Percentiles rank a stretch among this genome's conserved stretches.
Evolutionary conservation across 768 basidiomycete genomes (phyloP).

Genomic region (Cantharellus cinnabarinus): DNA sequence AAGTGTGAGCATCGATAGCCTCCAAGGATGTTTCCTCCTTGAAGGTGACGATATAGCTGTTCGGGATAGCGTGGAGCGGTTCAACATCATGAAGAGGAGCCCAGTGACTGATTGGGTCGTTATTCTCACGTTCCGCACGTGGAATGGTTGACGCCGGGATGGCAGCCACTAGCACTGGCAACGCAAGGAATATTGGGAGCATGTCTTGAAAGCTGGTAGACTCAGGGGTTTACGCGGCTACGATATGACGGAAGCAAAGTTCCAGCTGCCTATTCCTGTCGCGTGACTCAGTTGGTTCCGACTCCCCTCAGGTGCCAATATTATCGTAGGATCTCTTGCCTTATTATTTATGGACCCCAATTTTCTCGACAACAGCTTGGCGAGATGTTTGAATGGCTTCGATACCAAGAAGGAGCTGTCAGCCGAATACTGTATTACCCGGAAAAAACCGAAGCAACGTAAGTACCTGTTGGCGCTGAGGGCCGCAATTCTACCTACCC

Average conservation of each 20-base stretch:
- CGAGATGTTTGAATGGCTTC: no score
- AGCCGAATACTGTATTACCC: no score
- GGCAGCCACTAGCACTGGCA: background rate
- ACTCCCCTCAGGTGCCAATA: no score
- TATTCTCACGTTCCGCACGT: background rate
- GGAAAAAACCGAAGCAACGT: no score
- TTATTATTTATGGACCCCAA: no score
- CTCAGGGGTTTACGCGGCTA: background rate
- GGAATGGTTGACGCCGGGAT: background rate
- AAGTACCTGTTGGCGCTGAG: no score
- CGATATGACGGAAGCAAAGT: background rate
- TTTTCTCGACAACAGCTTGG: no score
- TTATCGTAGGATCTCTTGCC: no score
- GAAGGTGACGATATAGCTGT: constrained; percentile 89
- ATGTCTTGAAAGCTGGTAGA: background rate
- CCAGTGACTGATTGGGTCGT: background rate
- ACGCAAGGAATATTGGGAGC: constrained; percentile 1
- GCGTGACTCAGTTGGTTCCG: no score
- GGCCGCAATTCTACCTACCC: no score
- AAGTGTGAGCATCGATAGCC: constrained; percentile 55
- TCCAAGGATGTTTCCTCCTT: constrained; percentile 42
- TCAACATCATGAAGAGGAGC: background rate
- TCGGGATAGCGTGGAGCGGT: constrained; percentile 53
- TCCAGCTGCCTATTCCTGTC: no score
- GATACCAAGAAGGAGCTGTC: no score